Base-by-base conservation (phyloP, 805 yeast genomes). In the Saturnispora ahearnii region DNA sequence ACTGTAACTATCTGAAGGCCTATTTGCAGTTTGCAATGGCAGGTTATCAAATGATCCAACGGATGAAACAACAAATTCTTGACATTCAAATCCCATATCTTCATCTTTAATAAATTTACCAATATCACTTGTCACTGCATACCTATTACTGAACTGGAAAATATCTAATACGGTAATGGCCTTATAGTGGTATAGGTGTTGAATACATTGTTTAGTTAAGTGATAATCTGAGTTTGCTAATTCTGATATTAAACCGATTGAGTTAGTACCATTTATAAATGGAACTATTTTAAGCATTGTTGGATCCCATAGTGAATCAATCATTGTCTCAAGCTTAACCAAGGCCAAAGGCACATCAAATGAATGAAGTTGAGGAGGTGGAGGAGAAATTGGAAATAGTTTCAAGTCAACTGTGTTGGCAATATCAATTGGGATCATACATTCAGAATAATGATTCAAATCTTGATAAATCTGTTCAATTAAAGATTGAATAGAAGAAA, bases 251-350 rank as follows among this genome's bases (percentile, higher is more conserved):
- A 76, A 74, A 34, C 79, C 73, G 18, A 93, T 79, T 5, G 93
- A 86, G 62, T 91, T 91, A 45, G 89, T 73, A 1, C 99, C 99
- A 59, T 93, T 80, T 45, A 93, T 87, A 56, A 73, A 84, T 0
- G 96, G 96, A 10, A 87, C 67, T 24, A 93, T 86, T 57, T 85
- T 83, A 43, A 88, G 72, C 93, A 93, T 84, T 2, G 98, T 91
- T 1, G 97, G 97, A 65, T 93, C 99, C 97, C 99, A 93, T 59
- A 86, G 84, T 8, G 86, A 84, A 64, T 93, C 99, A 41, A 87
- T 82, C 53, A 93, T 71, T 36, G 77, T 69, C 29, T 75, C 74
- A 32, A 93, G 68, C 47, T 81, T 80, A 1, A 93, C 96, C 0
- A 91, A 82, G n/a, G 95, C 79, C 5, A 90, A 78, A 0, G 99